A percentile compares a stretch with the other conserved stretches of the same genome.
phyloP scores from a whole-genome alignment of 306 rosid genomes.

The Notholithocarpus densiflorus region DNA sequence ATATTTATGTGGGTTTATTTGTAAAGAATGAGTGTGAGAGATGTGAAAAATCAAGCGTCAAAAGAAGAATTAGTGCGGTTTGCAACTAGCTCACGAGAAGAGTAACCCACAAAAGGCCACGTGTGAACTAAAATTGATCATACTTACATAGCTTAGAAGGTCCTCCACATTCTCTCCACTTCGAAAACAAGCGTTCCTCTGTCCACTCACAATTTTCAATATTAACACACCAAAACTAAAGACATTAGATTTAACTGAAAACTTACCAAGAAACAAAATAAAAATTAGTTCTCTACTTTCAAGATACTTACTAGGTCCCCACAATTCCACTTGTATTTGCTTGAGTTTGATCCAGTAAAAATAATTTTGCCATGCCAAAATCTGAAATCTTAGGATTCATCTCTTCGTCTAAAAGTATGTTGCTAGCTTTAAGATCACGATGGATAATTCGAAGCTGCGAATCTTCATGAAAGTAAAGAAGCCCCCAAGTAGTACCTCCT shows the following conservation, averaged over 20 bases:
- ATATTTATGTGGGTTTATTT: too few relatives aligned
- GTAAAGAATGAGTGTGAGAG: too few relatives aligned
- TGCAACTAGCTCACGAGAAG: too few relatives aligned
- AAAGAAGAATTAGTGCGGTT: too few relatives aligned
- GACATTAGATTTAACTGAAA: conserved; percentile 18
- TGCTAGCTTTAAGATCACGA: conserved; percentile 43
- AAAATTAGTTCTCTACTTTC: background rate
- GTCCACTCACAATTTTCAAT: conserved; percentile 6
- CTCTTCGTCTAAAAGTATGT: conserved; percentile 37
- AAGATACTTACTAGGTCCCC: conserved; percentile 38
- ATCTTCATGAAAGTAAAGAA: conserved; percentile 52
- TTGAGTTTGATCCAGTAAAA: conserved; percentile 28
- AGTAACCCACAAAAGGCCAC: too few relatives aligned
- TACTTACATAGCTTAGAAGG: conserved; percentile 11
- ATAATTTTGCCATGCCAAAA: conserved; percentile 47
- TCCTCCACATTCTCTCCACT: conserved; percentile 5
- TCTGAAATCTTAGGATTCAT: conserved; percentile 43
- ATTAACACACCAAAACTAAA: conserved; percentile 8
- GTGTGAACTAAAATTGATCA: too few relatives aligned
- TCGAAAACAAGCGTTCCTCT: background rate
- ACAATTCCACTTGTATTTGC: conserved; percentile 32
- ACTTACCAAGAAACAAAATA: background rate
- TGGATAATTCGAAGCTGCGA: conserved; percentile 37
- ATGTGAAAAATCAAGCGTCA: too few relatives aligned
- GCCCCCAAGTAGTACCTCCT: conserved; percentile 27